A percentile compares a stretch with the other conserved stretches of the same genome.
These are phyloP conservation scores for Baudoinia panamericana DNA, from an alignment of 495 filamentous ascomycete genomes.

Conservation along the genomic window DNA sequence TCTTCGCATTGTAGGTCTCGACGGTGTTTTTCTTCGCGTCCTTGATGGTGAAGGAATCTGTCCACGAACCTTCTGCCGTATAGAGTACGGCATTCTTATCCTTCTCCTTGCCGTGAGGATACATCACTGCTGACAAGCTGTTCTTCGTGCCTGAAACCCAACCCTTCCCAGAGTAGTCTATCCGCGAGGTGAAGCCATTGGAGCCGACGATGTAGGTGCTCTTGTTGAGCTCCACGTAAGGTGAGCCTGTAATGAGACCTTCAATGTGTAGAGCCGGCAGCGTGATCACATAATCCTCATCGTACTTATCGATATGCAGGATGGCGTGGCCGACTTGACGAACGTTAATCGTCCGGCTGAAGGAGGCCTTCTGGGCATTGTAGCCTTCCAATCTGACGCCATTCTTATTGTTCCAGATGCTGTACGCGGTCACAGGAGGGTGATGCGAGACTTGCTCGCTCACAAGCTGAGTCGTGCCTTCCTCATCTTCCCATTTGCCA, in stretches of 20 bases:
- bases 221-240: constrained; percentile 81
- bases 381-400: constrained; percentile 84
- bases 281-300: constrained; percentile 79
- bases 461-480: constrained; percentile 48
- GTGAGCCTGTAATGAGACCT: constrained; percentile 78
- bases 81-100: constrained; percentile 69
- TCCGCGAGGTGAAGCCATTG: constrained; percentile 77
- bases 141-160: constrained; percentile 96
- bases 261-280: constrained; percentile 89
- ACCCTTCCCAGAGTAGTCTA: constrained; percentile 83
- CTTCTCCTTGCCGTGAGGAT: constrained; percentile 55
- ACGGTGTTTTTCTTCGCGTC: constrained; percentile 54
- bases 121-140: constrained; percentile 65
- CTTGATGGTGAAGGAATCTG: constrained; percentile 65
- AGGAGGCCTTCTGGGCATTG: constrained; percentile 94
- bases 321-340: constrained; percentile 95
- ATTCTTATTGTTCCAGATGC: constrained; percentile 72
- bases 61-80: constrained; percentile 85
- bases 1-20: constrained; percentile 55
- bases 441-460: constrained; percentile 88
- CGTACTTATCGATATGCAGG: constrained; percentile 53
- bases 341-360: constrained; percentile 83
- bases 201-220: constrained; percentile 71
- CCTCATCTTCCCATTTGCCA: constrained; percentile 69
- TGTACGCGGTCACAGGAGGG: constrained; percentile 92